Evolutionary conservation across 257 asterid species (phyloP).

Genomic region (Nyctanthes arbortristis): DNA sequence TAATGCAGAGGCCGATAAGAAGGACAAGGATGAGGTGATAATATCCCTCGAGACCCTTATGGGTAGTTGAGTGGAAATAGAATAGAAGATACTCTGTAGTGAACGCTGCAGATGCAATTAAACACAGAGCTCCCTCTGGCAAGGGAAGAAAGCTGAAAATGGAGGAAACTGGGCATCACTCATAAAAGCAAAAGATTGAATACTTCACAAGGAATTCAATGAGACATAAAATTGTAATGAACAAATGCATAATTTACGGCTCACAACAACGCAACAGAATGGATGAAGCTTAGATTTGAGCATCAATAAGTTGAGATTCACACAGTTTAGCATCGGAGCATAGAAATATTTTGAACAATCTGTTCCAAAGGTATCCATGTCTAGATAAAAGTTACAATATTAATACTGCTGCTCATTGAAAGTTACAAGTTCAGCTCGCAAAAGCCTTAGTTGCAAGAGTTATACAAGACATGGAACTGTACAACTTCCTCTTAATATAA

Average conservation of each 20-base stretch:
- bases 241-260: background rate
- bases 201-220: background rate
- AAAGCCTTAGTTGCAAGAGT: no score
- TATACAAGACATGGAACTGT: no score
- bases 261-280: background rate
- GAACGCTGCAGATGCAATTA: conserved; percentile 76
- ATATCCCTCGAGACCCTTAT: conserved; percentile 92
- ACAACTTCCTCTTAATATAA: no score
- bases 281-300: background rate
- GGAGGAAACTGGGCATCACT: background rate
- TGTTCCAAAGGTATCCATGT: background rate
- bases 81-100: conserved; percentile 85
- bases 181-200: background rate
- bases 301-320: background rate
- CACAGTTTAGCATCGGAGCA: background rate
- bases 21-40: conserved; percentile 91
- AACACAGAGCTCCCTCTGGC: conserved; percentile 77
- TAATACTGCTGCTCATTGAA: no score
- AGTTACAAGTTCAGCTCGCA: no score
- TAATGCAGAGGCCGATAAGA: conserved; percentile 76
- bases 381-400: no score
- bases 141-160: conserved; percentile 70
- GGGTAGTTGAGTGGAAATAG: conserved; percentile 93
- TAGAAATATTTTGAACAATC: background rate
- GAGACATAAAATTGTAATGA: background rate